Conservation (phyloP, 805 yeast genomes). For the Starmerella stellata region DNA sequence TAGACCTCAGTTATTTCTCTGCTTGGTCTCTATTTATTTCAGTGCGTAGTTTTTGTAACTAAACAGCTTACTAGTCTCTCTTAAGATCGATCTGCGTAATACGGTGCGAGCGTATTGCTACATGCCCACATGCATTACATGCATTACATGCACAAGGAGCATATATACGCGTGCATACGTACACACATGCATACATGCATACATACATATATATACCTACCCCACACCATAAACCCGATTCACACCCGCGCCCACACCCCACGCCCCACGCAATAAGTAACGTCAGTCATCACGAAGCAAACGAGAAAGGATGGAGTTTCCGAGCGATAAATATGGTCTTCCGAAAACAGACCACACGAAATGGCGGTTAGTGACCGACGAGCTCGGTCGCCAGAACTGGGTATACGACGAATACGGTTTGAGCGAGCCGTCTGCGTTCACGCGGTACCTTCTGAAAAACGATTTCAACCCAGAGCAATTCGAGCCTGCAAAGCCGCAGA, state of each 20-base stretch:
- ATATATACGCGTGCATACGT: not conserved
- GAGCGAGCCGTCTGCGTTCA: conserved; percentile 22
- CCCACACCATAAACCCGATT: not conserved
- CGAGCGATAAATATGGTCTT: conserved; percentile 52
- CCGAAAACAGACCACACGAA: conserved; percentile 47
- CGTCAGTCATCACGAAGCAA: not conserved
- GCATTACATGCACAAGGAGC: too few species aligned
- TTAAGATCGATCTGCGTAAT: too few species aligned
- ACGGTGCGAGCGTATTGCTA: too few species aligned
- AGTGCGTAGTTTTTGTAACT: too few species aligned
- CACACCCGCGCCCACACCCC: not conserved
- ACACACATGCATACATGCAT: not conserved
- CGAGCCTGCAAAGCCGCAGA: conserved; percentile 16
- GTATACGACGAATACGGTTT: conserved; percentile 31
- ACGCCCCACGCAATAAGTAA: not conserved
- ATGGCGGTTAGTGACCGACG: conserved; percentile 61
- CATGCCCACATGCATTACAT: too few species aligned
- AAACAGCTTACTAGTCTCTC: too few species aligned
- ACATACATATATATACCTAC: too few species aligned
- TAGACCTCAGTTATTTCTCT: too few species aligned
- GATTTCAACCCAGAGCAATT: conserved; percentile 14
- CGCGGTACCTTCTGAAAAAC: conserved; percentile 18
- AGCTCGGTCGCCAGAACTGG: conserved; percentile 71
- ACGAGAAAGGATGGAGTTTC: conserved; percentile 8
- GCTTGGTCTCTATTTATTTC: too few species aligned